Conservation (phyloP, 306 rosid genomes). For the Cucurbita ficifolia region DNA sequence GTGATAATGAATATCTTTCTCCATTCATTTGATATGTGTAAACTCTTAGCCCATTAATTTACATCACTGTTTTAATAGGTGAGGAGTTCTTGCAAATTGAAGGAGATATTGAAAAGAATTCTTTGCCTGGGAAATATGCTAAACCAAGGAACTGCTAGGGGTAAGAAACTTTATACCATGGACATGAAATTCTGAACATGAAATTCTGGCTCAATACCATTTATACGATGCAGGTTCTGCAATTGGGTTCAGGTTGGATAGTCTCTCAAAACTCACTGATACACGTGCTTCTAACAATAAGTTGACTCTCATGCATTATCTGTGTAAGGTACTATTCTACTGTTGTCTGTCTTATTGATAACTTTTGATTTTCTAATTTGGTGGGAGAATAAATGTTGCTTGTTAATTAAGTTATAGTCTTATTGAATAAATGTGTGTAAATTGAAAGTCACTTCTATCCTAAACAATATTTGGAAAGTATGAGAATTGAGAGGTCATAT, state of each 20-base stretch:
- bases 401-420: background rate
- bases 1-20: slow-evolving; percentile 2
- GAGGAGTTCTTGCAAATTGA: slow-evolving; percentile 53
- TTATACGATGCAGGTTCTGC: slow-evolving; percentile 56
- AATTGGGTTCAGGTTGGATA: slow-evolving; percentile 93
- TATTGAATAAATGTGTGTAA: background rate
- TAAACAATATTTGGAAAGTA: background rate
- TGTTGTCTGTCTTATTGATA: background rate
- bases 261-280: slow-evolving; percentile 86
- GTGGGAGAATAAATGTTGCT: background rate
- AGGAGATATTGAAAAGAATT: slow-evolving; percentile 75
- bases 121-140: slow-evolving; percentile 79
- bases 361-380: slow-evolving; percentile 11
- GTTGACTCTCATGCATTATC: slow-evolving; percentile 98
- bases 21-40: slow-evolving; percentile 16
- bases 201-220: background rate
- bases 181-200: background rate
- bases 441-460: background rate
- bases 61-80: slow-evolving; percentile 31
- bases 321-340: slow-evolving; percentile 61
- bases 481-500: background rate
- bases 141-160: slow-evolving; percentile 99
- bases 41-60: slow-evolving; percentile 10
- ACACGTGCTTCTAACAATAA: slow-evolving; percentile 78
- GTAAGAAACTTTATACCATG: slow-evolving; percentile 19